phyloP scores from a whole-genome alignment of 768 basidiomycete genomes.

The Boletus patriciae region DNA sequence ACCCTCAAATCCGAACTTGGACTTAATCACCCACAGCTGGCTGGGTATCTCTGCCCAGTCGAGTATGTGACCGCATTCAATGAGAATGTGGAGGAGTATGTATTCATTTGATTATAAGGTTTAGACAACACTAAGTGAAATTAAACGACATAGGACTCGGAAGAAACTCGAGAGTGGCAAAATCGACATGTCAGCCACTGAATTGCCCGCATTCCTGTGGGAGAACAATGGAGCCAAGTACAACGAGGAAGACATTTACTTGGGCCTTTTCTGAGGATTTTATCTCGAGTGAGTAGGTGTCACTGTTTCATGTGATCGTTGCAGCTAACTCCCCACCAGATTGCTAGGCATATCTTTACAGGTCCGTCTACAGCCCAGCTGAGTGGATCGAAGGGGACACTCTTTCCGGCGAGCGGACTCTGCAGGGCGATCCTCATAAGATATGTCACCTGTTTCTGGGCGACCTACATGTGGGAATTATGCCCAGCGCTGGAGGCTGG shows the following conservation, averaged over 20 bases:
- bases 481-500: too few relatives aligned
- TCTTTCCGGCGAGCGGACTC: slow-evolving; percentile 31
- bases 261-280: not conserved
- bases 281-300: too few relatives aligned
- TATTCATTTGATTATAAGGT: too few relatives aligned
- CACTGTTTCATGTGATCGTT: too few relatives aligned
- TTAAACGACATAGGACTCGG: not conserved
- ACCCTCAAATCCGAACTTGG: not conserved
- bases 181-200: not conserved
- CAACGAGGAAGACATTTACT: not conserved
- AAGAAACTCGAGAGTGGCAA: not conserved
- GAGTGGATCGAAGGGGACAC: slow-evolving; percentile 19
- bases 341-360: too few relatives aligned
- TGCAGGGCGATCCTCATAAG: slow-evolving; percentile 59
- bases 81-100: too few relatives aligned
- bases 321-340: too few relatives aligned
- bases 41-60: not conserved
- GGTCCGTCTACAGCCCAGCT: slow-evolving; percentile 3
- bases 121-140: too few relatives aligned
- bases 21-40: not conserved
- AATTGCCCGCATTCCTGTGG: not conserved
- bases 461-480: slow-evolving; percentile 33
- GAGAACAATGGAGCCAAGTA: not conserved
- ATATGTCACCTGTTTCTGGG: slow-evolving; percentile 36
- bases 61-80: not conserved